A percentile compares a stretch with the other conserved stretches of the same genome.
These are phyloP conservation scores for Fusarium robinianum DNA, from an alignment of 2,329 filamentous ascomycete genomes.

Conservation along the genomic window DNA sequence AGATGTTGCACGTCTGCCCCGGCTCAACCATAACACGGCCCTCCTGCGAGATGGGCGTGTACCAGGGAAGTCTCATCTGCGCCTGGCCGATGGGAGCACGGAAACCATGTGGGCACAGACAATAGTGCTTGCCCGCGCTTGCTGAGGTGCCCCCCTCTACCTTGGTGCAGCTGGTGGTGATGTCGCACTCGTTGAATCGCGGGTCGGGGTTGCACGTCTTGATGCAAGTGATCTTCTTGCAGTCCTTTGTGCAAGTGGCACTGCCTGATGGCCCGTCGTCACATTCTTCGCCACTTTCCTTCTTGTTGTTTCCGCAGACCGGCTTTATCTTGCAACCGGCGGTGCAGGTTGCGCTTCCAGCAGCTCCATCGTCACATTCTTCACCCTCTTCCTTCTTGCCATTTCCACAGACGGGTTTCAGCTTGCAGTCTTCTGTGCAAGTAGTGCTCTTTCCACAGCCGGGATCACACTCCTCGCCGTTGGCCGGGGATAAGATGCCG, in stretches of 20 bases:
- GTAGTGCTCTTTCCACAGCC: not conserved
- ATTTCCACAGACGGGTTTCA: not conserved
- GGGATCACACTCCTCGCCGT: conserved; percentile 4
- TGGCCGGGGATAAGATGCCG: conserved; percentile 2
- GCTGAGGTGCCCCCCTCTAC: no score
- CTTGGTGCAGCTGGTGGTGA: conserved; percentile 7
- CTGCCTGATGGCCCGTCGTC: not conserved
- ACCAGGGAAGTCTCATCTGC: not conserved
- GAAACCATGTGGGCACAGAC: conserved; percentile 2
- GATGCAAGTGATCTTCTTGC: not conserved
- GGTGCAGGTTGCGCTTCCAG: not conserved
- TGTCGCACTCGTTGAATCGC: conserved; percentile 12
- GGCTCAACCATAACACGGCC: conserved; percentile 2
- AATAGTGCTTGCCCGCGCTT: not conserved
- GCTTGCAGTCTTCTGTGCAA: not conserved
- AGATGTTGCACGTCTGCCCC: not conserved
- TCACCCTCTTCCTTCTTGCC: not conserved
- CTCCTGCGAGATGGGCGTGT: not conserved
- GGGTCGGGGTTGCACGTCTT: not conserved
- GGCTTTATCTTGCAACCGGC: not conserved
- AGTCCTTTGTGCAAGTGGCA: no score
- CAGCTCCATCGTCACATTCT: conserved; percentile 2
- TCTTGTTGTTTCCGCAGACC: not conserved
- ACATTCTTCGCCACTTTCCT: not conserved
- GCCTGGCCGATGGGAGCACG: not conserved